Percentiles rank a stretch among this genome's conserved stretches.
Evolutionary conservation across 2,329 filamentous ascomycete species (phyloP).

Genomic region (Penicillium aurantiogriseum): DNA sequence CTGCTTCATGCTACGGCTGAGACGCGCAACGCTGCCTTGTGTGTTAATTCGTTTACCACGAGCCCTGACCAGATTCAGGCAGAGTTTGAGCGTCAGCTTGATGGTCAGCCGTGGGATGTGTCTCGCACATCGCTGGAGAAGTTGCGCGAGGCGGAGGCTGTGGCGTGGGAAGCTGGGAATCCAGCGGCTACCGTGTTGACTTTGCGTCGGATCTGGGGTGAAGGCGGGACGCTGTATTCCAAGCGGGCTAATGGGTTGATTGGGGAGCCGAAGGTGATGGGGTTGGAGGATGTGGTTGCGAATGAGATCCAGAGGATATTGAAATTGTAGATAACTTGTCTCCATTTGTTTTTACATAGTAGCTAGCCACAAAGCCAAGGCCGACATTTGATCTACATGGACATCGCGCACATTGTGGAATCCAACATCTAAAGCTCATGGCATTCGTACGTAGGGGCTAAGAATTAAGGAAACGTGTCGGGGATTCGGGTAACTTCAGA

Average conservation of each 20-base stretch:
- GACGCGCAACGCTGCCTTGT: slow-evolving; percentile 57
- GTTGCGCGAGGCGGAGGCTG: slow-evolving; percentile 57
- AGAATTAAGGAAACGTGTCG: slow-evolving; percentile 22
- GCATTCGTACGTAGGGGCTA: slow-evolving; percentile 11
- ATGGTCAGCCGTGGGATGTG: slow-evolving; percentile 54
- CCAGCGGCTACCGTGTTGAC: slow-evolving; percentile 58
- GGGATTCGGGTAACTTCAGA: slow-evolving; percentile 24
- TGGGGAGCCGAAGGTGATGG: slow-evolving; percentile 54
- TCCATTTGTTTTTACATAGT: not conserved
- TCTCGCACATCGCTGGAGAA: slow-evolving; percentile 54
- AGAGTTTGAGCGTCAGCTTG: slow-evolving; percentile 68
- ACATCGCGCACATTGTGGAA: not conserved
- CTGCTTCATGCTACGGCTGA: slow-evolving; percentile 54
- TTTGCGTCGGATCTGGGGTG: slow-evolving; percentile 68
- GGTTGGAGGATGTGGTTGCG: slow-evolving; percentile 50
- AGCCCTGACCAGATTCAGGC: slow-evolving; percentile 61
- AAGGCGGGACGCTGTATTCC: slow-evolving; percentile 69
- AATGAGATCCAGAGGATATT: slow-evolving; percentile 21
- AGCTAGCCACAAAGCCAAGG: not conserved
- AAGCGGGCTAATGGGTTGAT: slow-evolving; percentile 65
- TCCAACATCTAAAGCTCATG: slow-evolving; percentile 9
- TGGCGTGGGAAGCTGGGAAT: slow-evolving; percentile 56
- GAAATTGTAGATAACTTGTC: slow-evolving; percentile 7
- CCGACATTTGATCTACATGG: not conserved
- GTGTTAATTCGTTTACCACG: slow-evolving; percentile 69